phyloP scores from a whole-genome alignment of 139 green algal genomes.

The Eudorina sp. region DNA sequence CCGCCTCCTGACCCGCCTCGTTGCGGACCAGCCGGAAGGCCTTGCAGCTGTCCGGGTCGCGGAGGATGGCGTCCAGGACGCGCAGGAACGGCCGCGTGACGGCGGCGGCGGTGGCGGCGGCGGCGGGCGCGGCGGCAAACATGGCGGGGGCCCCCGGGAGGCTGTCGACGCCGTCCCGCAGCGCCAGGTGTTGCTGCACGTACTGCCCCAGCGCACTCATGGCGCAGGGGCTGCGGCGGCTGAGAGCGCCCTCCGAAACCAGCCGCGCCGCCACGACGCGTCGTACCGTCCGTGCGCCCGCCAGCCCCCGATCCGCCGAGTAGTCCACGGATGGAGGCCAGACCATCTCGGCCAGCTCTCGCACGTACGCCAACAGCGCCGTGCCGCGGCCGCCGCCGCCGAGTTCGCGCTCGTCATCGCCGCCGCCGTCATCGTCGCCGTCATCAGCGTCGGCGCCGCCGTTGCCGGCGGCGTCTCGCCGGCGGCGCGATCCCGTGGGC shows the following conservation, averaged over 20 bases:
- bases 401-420: not conserved
- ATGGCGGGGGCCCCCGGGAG: too few species aligned
- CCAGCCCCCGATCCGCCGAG: too few species aligned
- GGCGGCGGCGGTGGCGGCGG: not conserved
- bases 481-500: too few species aligned
- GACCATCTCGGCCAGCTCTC: not conserved
- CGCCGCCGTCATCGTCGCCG: not conserved
- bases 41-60: not conserved
- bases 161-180: not conserved
- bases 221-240: not conserved
- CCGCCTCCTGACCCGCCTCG: too few species aligned
- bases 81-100: too few species aligned
- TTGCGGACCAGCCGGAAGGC: not conserved
- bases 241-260: not conserved
- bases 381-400: not conserved
- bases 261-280: not conserved
- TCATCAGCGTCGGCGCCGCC: not conserved
- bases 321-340: not conserved
- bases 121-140: too few species aligned
- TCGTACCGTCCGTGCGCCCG: not conserved
- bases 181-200: not conserved
- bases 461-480: too few species aligned
- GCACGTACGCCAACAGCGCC: not conserved
- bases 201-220: not conserved
- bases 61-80: not conserved